Base-by-base conservation (phyloP, 192 early-diverging fungal genomes). In the Rhizoclosmatium globosum region DNA sequence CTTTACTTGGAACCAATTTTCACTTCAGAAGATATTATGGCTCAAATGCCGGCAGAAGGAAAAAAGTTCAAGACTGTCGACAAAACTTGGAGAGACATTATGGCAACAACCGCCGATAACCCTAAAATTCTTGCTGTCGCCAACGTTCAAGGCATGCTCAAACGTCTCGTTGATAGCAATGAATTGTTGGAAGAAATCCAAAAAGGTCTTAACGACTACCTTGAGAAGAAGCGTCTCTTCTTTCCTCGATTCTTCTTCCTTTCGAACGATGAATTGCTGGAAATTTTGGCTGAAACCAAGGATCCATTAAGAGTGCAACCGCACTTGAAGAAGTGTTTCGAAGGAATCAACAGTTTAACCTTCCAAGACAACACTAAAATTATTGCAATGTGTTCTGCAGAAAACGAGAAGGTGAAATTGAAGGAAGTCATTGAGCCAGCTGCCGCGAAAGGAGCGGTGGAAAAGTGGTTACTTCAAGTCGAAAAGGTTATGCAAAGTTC, bases 391-490 rank as follows among this genome's bases (percentile, higher is more conserved):
- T 90, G 88, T 71, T 89, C 87, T 38, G 76, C 79, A 19, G 89
- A 90, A 85, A 89, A 89, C 44, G 89, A 90, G 77, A 80, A 83
- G 38, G 89, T 90, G 11, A 78, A 83, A 42, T 72, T 90, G 23
- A 90, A 90, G 69, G 89, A 90, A 76, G 88, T 89, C n/a, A 90
- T 90, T 69, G 89, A 90, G 71, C 89, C 89, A 3, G 89, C 89
- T 0, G 71, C 77, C 3, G 89, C 89, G 0, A 90, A 89, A 59
- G 89, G 89, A 45, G 87, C 87, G 23, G 89, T 90, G 13, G 89
- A 90, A 73, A 87, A 87, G 59, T 90, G 89, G 89, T 75, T 90
- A 15, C 76, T 87, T 50, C 86, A 88, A 73, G 89, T 90, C 0
- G 89, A 90, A 77, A 89, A 90, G 76, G 87, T 87, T 41, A 90